Conservation (phyloP, 2,329 filamentous ascomycete species). For the Botrytis fabae region DNA sequence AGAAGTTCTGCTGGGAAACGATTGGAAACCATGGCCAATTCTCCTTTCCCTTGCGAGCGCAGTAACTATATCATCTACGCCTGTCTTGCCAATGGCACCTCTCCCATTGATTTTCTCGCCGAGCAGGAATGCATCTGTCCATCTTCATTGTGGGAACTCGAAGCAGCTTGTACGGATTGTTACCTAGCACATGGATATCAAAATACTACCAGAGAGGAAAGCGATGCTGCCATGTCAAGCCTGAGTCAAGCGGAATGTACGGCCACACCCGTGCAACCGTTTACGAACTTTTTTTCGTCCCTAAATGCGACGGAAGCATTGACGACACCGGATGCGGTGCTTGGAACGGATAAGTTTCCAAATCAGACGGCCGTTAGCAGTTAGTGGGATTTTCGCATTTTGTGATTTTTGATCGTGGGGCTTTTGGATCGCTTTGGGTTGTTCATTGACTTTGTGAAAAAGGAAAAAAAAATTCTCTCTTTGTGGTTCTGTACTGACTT, state of each 20-base stretch:
- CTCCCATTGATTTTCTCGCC: neutral
- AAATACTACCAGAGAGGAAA: neutral
- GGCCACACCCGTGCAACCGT: neutral
- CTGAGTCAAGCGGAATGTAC: neutral
- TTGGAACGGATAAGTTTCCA: neutral
- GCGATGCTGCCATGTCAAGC: neutral
- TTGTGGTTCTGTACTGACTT: accelerated
- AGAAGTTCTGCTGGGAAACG: neutral
- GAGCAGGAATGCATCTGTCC: neutral
- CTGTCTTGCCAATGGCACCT: neutral
- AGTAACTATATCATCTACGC: neutral
- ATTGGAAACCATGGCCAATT: neutral
- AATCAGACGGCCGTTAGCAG: neutral
- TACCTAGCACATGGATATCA: neutral
- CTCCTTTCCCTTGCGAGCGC: neutral
- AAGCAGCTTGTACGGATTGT: neutral
- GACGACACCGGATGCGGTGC: neutral
- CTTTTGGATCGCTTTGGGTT: neutral
- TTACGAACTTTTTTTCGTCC: neutral
- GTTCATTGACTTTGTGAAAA: neutral
- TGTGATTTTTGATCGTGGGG: neutral
- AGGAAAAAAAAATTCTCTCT: neutral
- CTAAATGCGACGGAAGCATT: neutral
- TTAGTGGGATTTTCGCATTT: neutral
- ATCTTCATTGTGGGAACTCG: neutral